Base-by-base conservation (phyloP, 148 eudicot species). In the Rhododendron williamsianum region DNA sequence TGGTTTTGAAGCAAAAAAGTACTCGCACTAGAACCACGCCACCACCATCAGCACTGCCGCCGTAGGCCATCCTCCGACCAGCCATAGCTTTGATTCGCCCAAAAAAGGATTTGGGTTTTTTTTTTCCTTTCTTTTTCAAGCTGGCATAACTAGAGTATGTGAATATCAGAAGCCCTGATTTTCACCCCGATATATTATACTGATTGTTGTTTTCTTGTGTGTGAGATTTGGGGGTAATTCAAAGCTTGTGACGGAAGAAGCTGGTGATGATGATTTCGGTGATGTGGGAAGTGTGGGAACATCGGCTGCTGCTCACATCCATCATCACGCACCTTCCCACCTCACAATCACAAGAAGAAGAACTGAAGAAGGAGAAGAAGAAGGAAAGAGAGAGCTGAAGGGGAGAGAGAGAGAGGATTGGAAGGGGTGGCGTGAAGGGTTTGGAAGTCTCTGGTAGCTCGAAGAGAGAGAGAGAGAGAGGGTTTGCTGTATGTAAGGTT, bases 181-280 rank as follows among this genome's bases (percentile, higher is more conserved):
- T 51, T 48, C 45, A 83, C 80, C 45, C 78, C 1, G 78, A 21
- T 84, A 51, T 10, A 23, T 9, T 65, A 25, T 65, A 65, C 30
- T 65, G 18, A 21, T 23, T 23, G 12, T 23, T n/a, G 27, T n/a
- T 25, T 65, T n/a, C 9, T 30, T n/a, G 71, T n/a, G 30, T 8
- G 71, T 23, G 9, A 23, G 3, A 4, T 58, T 63, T 18, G 60
- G 10, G 18, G 45, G 30, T 65, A 41, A 58, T 58, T 74, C 54
- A 91, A 7, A 92, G 72, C 90, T 95, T 94, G 84, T 95, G 98
- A 81, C 98, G 96, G 83, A 95, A 95, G 52, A 95, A 94, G 91
- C 98, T 95, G 85, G 98, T 95, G 90, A 94, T 91, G 88, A 95
- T 95, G 88, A 95, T 90, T 81, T 92, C 93, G 4, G 98, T 95